Evolutionary conservation across 2,329 filamentous ascomycete species (phyloP), one percentile per base, ranked within the genome.

Genomic region (Nemania sp.): DNA sequence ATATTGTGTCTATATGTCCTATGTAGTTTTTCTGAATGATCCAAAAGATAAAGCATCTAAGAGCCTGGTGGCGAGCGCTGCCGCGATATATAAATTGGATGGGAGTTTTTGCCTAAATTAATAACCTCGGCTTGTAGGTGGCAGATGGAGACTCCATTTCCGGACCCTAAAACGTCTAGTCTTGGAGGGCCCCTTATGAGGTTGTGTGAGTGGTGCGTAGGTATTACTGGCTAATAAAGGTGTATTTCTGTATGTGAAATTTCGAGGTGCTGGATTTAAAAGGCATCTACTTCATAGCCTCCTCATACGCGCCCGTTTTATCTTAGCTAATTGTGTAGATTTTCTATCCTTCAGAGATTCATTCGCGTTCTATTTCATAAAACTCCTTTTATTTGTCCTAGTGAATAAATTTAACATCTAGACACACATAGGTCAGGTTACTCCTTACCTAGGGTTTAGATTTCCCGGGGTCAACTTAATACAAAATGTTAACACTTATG

Each of bases 121-220:
- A 41, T 15, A 41, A 11, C 5, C 38, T 41, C n/a, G 32, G 32
- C 52, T 10, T 55, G 32, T 38, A 41, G 52, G 8, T 38, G 29
- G 29, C 32, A 55, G 29, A 38, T 55, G 52, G 52, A 38, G 52
- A n/a, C 32, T 55, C 29, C 32, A 55, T 38, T 15, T 55, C 32
- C n/a, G 5, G 20, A 55, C 11, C n/a, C 29, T 6, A 38, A 38
- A 24, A 38, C n/a, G 29, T 55, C n/a, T 24, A 55, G 32, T 18
- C n/a, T 20, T 55, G 18, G 29, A 55, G 32, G 20, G 7, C 26
- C 38, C 20, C 4, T 20, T 55, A 26, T 18, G 2, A 41, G 18
- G 11, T 41, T 15, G 38, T 15, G 38, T 18, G 15, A 18, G 38
- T 41, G 15, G 38, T 3, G 24, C 29, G 35, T 54, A 13, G 8